These are phyloP conservation scores for Mortierella sp. DNA, from an alignment of 371 early-diverging fungal species.

Conservation along the genomic window DNA sequence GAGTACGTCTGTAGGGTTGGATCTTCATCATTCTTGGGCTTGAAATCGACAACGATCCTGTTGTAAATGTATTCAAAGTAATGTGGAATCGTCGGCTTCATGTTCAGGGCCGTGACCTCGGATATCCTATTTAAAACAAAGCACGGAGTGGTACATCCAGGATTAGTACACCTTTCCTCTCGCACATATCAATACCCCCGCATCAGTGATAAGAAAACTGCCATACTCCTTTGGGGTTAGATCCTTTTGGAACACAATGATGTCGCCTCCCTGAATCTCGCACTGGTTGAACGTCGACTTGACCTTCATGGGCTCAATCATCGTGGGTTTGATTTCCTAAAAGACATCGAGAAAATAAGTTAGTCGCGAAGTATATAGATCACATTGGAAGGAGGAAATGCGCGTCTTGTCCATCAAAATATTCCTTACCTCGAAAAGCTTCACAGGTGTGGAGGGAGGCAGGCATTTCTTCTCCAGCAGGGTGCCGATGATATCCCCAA, in stretches of 20 bases:
- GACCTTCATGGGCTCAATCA: slow-evolving; percentile 83
- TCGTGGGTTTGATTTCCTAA: slow-evolving; percentile 89
- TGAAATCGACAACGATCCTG: slow-evolving; percentile 76
- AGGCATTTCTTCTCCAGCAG: slow-evolving; percentile 67
- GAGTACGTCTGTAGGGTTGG: slow-evolving; percentile 30
- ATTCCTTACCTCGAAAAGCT: slow-evolving; percentile 72
- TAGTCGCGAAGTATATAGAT: background rate
- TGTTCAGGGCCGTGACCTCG: slow-evolving; percentile 38
- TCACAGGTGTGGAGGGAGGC: slow-evolving; percentile 66
- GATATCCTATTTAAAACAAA: slow-evolving; percentile 9
- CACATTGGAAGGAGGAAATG: background rate
- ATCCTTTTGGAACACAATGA: slow-evolving; percentile 83
- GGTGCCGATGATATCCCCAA: slow-evolving; percentile 73
- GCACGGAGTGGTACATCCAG: no score
- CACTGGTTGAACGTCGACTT: slow-evolving; percentile 73
- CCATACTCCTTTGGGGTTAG: slow-evolving; percentile 67
- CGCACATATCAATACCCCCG: no score
- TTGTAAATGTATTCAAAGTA: slow-evolving; percentile 82
- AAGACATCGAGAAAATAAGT: background rate
- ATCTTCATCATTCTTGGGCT: slow-evolving; percentile 62
- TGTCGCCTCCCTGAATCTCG: slow-evolving; percentile 94
- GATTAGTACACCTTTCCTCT: no score
- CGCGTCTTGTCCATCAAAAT: background rate
- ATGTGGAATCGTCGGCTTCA: slow-evolving; percentile 64
- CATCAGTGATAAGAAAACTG: no score